Percentiles rank a stretch among this genome's conserved stretches.
These are phyloP conservation scores for Coniochaeta hoffmannii DNA, from an alignment of 2,329 filamentous ascomycete genomes.

Conservation along the genomic window DNA sequence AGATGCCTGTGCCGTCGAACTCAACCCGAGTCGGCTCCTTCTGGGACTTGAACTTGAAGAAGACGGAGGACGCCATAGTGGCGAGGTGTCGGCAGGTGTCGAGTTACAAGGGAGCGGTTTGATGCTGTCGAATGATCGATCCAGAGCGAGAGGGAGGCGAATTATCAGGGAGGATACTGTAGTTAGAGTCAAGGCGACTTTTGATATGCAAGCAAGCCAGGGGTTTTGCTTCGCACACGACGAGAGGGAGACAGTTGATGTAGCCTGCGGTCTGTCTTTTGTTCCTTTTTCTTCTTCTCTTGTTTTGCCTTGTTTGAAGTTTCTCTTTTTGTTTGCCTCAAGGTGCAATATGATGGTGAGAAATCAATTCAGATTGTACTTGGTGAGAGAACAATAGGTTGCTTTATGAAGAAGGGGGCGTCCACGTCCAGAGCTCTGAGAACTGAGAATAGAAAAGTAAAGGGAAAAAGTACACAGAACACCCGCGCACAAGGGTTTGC, in stretches of 20 bases:
- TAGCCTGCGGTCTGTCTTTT: constrained; percentile 12
- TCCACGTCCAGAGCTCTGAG: constrained; percentile 4
- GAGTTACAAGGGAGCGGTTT: not conserved
- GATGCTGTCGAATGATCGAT: not conserved
- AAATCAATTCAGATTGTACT: constrained; percentile 48
- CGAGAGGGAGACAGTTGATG: constrained; percentile 2
- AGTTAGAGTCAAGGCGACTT: constrained; percentile 1
- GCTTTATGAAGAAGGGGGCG: constrained; percentile 19
- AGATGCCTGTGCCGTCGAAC: constrained; percentile 96
- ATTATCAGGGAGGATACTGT: not conserved
- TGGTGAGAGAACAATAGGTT: constrained; percentile 21
- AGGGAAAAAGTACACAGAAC: constrained; percentile 28
- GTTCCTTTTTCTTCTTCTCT: constrained; percentile 22
- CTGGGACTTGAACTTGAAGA: constrained; percentile 99
- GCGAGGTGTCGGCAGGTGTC: constrained; percentile 9
- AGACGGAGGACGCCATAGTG: constrained; percentile 91
- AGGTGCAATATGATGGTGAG: constrained; percentile 25
- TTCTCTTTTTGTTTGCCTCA: constrained; percentile 19
- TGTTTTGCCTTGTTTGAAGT: constrained; percentile 11
- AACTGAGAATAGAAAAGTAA: constrained; percentile 17
- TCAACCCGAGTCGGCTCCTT: constrained; percentile 91
- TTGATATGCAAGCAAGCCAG: not conserved
- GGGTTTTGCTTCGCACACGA: not conserved
- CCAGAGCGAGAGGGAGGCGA: not conserved
- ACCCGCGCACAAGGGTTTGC: constrained; percentile 17